Evolutionary conservation across 768 basidiomycete genomes (phyloP).

Genomic region (Suillus subalutaceus): DNA sequence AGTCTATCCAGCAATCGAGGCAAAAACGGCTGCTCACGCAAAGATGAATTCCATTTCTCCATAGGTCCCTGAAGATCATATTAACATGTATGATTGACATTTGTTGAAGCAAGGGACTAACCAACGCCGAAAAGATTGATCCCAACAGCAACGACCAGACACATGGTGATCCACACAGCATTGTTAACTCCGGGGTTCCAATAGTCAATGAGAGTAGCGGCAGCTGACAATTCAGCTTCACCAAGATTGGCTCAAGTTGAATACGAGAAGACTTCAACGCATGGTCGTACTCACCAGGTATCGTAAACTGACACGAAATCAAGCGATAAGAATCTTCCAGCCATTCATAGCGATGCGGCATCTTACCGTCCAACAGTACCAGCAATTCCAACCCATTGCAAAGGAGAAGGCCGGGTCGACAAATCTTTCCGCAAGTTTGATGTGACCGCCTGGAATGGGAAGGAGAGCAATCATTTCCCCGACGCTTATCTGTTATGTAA

Average conservation of each 20-base stretch:
- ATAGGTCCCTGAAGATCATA: background rate
- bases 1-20: background rate
- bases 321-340: background rate
- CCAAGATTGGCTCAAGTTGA: background rate
- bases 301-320: background rate
- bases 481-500: background rate
- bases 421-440: background rate
- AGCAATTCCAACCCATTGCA: constrained; percentile 2
- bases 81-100: background rate
- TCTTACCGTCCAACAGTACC: constrained; percentile 4
- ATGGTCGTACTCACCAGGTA: background rate
- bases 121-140: constrained; percentile 2
- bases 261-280: background rate
- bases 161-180: background rate
- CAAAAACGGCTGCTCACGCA: background rate
- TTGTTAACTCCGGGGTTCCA: background rate
- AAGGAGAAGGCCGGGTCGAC: background rate
- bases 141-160: background rate
- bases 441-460: background rate
- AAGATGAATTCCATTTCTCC: background rate
- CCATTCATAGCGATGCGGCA: background rate
- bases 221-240: background rate
- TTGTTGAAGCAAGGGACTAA: background rate
- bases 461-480: constrained; percentile 1
- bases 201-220: background rate